Conservation (phyloP, 371 early-diverging fungal species). For the Coemansia sp. region DNA sequence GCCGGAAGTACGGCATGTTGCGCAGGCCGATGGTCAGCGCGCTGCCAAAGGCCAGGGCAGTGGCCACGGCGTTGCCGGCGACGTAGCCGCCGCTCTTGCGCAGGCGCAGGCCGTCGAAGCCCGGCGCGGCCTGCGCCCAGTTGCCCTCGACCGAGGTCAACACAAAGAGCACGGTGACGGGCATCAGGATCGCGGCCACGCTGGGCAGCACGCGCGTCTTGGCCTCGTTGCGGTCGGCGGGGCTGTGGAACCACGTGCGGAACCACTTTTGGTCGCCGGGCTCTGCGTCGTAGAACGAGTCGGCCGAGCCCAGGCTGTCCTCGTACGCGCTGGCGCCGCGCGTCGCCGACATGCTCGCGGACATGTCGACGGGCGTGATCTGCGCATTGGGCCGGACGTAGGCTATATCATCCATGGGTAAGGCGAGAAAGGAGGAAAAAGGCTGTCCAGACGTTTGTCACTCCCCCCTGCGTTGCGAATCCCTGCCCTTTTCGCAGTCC, state of each 20-base stretch:
- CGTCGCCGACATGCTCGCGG: not conserved
- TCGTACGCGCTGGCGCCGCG: conserved; percentile 1
- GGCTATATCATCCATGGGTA: not conserved
- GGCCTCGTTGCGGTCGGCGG: conserved; percentile 17
- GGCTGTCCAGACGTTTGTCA: not conserved
- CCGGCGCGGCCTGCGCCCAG: conserved; percentile 40
- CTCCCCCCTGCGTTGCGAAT: too few relatives aligned
- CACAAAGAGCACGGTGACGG: conserved; percentile 39
- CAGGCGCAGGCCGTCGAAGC: conserved; percentile 26
- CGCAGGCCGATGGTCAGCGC: conserved; percentile 40
- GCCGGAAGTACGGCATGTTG: conserved; percentile 17
- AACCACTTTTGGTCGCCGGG: conserved; percentile 28
- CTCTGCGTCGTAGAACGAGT: conserved; percentile 11
- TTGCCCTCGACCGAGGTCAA: conserved; percentile 46
- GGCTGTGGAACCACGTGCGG: conserved; percentile 37
- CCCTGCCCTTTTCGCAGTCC: too few relatives aligned
- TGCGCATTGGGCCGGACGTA: not conserved
- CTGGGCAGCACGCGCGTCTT: conserved; percentile 44
- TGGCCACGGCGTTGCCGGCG: conserved; percentile 40
- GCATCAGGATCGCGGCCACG: conserved; percentile 40
- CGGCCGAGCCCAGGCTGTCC: conserved; percentile 4
- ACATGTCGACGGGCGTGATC: not conserved
- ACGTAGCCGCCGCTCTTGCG: conserved; percentile 41
- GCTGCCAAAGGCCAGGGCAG: conserved; percentile 41
- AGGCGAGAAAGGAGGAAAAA: not conserved